Conservation (phyloP, 495 filamentous ascomycete genomes). For the Platismatia glauca region DNA sequence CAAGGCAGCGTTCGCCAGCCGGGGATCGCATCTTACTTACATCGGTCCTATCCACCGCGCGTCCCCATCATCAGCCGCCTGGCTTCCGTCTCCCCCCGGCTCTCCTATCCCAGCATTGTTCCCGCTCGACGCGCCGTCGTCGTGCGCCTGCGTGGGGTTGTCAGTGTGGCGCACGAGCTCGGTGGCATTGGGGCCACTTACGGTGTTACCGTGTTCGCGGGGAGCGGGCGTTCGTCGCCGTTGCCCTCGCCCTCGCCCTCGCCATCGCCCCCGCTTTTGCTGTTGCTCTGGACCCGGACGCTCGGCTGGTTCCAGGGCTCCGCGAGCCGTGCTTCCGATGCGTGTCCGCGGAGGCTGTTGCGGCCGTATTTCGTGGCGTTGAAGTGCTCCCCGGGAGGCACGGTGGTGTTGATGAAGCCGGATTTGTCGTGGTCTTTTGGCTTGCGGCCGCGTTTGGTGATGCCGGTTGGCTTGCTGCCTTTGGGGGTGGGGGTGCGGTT, state of each 20-base stretch:
- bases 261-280: neutral
- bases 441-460: slow-evolving; percentile 1
- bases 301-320: neutral
- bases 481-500: neutral
- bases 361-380: neutral
- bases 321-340: neutral
- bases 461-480: neutral
- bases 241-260: neutral
- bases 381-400: neutral
- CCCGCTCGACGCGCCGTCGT: too few relatives aligned
- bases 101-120: neutral
- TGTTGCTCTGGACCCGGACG: neutral
- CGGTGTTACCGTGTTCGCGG: too few relatives aligned
- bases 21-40: too few relatives aligned
- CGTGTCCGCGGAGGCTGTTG: neutral
- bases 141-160: too few relatives aligned
- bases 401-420: neutral
- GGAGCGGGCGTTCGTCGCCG: neutral
- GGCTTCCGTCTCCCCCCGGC: neutral
- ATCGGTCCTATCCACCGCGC: too few relatives aligned
- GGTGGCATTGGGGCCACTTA: too few relatives aligned
- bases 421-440: neutral
- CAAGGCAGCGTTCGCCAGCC: too few relatives aligned
- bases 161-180: too few relatives aligned
- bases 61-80: too few relatives aligned